phyloP scores from a whole-genome alignment of 176 grass and related monocot species.

The Oryza nivara region DNA sequence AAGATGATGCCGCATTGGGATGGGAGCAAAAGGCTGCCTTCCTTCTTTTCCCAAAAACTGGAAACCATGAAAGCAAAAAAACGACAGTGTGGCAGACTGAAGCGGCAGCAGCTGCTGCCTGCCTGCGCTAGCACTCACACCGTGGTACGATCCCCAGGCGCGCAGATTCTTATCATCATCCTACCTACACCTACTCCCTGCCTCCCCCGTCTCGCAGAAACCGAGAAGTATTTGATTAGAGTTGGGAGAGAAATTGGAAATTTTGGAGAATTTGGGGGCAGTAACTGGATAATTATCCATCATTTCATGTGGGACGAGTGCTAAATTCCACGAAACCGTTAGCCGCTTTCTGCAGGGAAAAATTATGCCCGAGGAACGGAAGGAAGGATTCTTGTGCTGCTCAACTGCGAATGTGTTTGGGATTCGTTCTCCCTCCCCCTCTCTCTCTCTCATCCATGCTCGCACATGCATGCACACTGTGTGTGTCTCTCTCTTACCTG shows the following conservation, averaged over 20 bases:
- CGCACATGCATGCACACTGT: not conserved
- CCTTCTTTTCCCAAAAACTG: slow-evolving; percentile 66
- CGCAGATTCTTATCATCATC: slow-evolving; percentile 47
- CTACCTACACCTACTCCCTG: not conserved
- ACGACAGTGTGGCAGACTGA: slow-evolving; percentile 44
- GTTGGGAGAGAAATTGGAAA: not conserved
- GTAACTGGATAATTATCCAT: slow-evolving; percentile 40
- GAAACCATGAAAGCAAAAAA: slow-evolving; percentile 41
- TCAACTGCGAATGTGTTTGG: slow-evolving; percentile 30
- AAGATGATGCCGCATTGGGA: slow-evolving; percentile 45
- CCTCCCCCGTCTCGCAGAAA: slow-evolving; percentile 17
- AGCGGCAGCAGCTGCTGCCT: slow-evolving; percentile 33
- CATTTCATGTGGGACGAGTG: slow-evolving; percentile 63
- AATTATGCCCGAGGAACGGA: slow-evolving; percentile 33
- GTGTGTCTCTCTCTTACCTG: slow-evolving; percentile 48
- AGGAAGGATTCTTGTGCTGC: not conserved
- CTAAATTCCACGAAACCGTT: slow-evolving; percentile 67
- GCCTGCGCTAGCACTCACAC: slow-evolving; percentile 50
- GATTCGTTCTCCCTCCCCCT: not conserved
- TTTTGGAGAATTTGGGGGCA: slow-evolving; percentile 8
- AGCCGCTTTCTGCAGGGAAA: slow-evolving; percentile 19
- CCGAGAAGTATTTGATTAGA: slow-evolving; percentile 51
- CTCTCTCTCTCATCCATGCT: too few species aligned
- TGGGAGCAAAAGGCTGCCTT: slow-evolving; percentile 59
- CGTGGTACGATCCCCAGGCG: slow-evolving; percentile 59